phyloP scores from a whole-genome alignment of 768 basidiomycete species.

The Gyrodon lividus region DNA sequence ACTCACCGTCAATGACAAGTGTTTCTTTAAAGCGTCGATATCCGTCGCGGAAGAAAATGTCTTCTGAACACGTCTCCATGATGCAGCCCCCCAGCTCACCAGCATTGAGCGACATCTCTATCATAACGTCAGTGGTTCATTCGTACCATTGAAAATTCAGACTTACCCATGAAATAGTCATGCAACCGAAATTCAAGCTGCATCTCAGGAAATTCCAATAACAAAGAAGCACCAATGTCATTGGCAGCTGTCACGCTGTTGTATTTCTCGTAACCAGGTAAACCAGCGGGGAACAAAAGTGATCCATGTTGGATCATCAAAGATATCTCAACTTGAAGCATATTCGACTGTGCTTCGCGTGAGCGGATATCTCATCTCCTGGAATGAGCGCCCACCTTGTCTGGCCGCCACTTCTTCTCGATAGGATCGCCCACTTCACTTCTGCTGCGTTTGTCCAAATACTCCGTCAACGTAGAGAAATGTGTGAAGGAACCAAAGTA shows the following conservation, averaged over 20 bases:
- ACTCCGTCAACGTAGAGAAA: constrained; percentile 86
- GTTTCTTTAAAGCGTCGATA: constrained; percentile 27
- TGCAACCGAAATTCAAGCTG: constrained; percentile 78
- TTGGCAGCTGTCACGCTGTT: constrained; percentile 24
- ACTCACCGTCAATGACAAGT: constrained; percentile 52
- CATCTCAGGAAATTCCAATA: constrained; percentile 61
- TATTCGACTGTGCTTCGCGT: constrained; percentile 62
- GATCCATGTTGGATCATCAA: constrained; percentile 51
- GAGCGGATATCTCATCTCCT: constrained; percentile 1
- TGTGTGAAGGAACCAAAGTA: constrained; percentile 95
- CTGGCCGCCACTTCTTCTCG: constrained; percentile 72
- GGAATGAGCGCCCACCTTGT: constrained; percentile 50
- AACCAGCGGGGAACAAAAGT: constrained; percentile 63
- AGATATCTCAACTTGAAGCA: constrained; percentile 71
- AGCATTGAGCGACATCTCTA: constrained; percentile 80
- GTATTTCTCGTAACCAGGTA: constrained; percentile 57
- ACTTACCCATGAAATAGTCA: constrained; percentile 85
- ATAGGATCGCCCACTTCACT: constrained; percentile 79
- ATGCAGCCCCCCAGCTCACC: constrained; percentile 57
- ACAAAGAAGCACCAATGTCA: constrained; percentile 52
- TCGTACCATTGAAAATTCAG: neutral
- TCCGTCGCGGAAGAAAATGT: constrained; percentile 30
- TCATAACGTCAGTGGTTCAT: constrained; percentile 8
- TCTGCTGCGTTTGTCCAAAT: constrained; percentile 63
- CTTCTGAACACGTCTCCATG: constrained; percentile 45